Evolutionary conservation across 768 basidiomycete species (phyloP).

Genomic region (Coprinopsis marcescibilis): DNA sequence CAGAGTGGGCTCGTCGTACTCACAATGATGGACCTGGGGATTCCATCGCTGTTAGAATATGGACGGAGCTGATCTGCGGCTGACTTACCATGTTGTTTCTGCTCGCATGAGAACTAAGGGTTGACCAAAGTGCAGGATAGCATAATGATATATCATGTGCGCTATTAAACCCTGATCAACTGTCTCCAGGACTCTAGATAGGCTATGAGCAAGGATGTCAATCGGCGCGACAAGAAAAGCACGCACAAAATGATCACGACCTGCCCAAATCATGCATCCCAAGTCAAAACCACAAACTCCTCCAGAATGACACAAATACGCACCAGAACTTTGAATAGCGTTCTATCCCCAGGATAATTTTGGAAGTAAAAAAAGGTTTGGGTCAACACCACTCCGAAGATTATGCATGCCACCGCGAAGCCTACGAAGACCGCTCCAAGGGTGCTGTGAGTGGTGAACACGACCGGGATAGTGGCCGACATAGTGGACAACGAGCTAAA

Average conservation of each 20-base stretch:
- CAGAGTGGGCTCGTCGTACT: no score
- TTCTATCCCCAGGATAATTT: slow-evolving; percentile 48
- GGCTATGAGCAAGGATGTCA: neutral
- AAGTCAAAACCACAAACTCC: neutral
- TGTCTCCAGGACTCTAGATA: slow-evolving; percentile 44
- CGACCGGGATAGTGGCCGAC: slow-evolving; percentile 7
- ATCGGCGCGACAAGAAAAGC: neutral
- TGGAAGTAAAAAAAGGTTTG: slow-evolving; percentile 53
- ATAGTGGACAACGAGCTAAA: slow-evolving; percentile 4
- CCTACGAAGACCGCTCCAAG: slow-evolving; percentile 59
- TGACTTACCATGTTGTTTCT: slow-evolving; percentile 43
- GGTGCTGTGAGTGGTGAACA: slow-evolving; percentile 34
- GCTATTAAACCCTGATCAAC: slow-evolving; percentile 52
- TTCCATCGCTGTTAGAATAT: no score
- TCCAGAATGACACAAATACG: slow-evolving; percentile 18
- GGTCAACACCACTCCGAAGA: slow-evolving; percentile 50
- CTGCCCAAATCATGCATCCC: slow-evolving; percentile 17
- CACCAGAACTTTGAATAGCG: slow-evolving; percentile 46
- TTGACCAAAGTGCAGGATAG: slow-evolving; percentile 39
- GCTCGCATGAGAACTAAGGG: slow-evolving; percentile 28
- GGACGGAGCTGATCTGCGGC: slow-evolving; percentile 15
- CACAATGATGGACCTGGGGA: slow-evolving; percentile 51
- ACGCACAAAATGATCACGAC: slow-evolving; percentile 35
- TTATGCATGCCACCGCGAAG: slow-evolving; percentile 44
- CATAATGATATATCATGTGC: slow-evolving; percentile 52